Percentiles rank a stretch among this genome's conserved stretches.
Conservation (phyloP, 164 flowering plant species). For the Buxus sempervirens region DNA sequence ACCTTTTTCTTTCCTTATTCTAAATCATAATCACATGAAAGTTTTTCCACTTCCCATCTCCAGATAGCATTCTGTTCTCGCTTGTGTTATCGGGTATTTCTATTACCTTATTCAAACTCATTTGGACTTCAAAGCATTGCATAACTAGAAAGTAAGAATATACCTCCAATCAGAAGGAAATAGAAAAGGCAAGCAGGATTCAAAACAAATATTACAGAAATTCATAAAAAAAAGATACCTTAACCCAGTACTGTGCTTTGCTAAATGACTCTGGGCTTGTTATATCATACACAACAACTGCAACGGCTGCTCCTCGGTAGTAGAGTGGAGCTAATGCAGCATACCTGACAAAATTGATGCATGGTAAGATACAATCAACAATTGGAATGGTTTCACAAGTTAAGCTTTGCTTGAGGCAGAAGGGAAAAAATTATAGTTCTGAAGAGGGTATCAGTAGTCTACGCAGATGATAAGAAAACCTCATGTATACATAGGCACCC, state of each 20-base stretch:
- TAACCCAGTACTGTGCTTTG: conserved; percentile 98
- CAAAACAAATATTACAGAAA: background rate
- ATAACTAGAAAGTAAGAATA: background rate
- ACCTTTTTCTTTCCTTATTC: too few relatives aligned
- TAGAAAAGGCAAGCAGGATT: background rate
- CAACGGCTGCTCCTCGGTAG: conserved; percentile 96
- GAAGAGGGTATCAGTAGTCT: too few relatives aligned
- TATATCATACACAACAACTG: conserved; percentile 93
- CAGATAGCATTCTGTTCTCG: too few relatives aligned
- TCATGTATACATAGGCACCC: too few relatives aligned
- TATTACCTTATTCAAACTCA: too few relatives aligned
- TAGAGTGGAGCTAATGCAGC: conserved; percentile 97
- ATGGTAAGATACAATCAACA: conserved; percentile 1
- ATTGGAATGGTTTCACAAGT: background rate
- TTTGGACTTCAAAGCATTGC: too few relatives aligned
- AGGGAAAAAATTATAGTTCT: too few relatives aligned
- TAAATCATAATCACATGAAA: too few relatives aligned
- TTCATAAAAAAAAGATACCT: conserved; percentile 44
- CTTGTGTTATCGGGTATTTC: too few relatives aligned
- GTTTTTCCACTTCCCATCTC: too few relatives aligned
- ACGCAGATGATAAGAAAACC: background rate
- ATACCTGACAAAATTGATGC: conserved; percentile 47
- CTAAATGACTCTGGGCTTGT: conserved; percentile 81
- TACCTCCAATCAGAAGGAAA: background rate
- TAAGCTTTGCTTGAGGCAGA: too few relatives aligned